These are phyloP conservation scores for Mrakia blollopis DNA, from an alignment of 768 basidiomycete species.

Conservation along the genomic window DNA sequence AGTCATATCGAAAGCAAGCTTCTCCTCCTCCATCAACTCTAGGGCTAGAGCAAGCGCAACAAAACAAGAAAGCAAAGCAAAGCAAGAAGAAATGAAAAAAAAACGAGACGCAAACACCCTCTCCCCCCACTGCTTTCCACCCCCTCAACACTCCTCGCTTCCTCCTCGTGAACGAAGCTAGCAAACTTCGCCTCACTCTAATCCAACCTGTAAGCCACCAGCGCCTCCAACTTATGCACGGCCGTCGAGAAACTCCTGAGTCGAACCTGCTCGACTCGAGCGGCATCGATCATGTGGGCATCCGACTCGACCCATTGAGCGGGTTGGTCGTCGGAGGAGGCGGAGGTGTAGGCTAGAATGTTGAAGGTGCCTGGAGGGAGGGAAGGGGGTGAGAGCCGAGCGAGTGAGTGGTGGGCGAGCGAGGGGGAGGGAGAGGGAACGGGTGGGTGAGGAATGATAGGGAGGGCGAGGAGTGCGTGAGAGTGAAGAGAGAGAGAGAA, in stretches of 20 bases:
- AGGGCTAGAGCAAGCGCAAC: neutral
- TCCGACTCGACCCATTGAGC: constrained; percentile 97
- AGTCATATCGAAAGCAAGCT: neutral
- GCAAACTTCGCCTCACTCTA: neutral
- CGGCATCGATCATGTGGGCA: constrained; percentile 82
- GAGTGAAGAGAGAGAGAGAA: neutral
- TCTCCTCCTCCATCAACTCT: neutral
- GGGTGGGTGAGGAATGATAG: neutral
- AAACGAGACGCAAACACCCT: neutral
- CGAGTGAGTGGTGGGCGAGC: too few species aligned
- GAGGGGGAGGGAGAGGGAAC: neutral
- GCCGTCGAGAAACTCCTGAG: constrained; percentile 95
- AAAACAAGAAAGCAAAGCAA: neutral
- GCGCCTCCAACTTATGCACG: constrained; percentile 93
- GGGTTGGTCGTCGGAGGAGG: constrained; percentile 68
- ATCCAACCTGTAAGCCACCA: constrained; percentile 71
- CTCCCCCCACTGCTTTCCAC: neutral
- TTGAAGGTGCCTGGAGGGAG: constrained; percentile 89
- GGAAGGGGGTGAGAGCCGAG: too few species aligned
- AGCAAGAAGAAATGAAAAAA: too few species aligned
- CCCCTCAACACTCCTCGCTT: too few species aligned
- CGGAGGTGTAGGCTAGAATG: constrained; percentile 86
- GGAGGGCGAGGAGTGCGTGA: neutral
- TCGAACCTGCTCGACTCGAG: constrained; percentile 69
- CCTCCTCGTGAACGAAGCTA: neutral